Percentiles rank a stretch among this genome's conserved stretches.
Conservation (phyloP, 768 basidiomycete genomes). For the Phaeotremella fagi region DNA sequence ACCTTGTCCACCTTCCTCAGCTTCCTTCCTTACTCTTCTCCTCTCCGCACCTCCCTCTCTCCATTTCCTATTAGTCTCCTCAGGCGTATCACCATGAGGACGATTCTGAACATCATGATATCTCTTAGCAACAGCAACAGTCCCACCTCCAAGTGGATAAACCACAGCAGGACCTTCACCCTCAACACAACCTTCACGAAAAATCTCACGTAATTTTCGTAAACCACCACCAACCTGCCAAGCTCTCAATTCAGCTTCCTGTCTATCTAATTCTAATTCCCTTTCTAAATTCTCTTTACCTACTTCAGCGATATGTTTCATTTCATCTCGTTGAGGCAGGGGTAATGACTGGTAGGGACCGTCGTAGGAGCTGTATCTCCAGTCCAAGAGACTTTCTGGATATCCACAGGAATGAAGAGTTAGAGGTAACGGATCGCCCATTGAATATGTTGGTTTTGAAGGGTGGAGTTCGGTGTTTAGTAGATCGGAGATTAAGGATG, state of each 20-base stretch:
- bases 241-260: constrained; percentile 48
- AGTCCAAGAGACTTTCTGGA: constrained; percentile 59
- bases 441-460: constrained; percentile 79
- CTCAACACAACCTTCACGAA: constrained; percentile 52
- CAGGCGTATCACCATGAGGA: constrained; percentile 64
- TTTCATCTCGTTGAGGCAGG: constrained; percentile 12
- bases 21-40: constrained; percentile 16
- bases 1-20: too few species aligned
- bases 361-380: constrained; percentile 61
- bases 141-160: constrained; percentile 69
- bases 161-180: constrained; percentile 50
- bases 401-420: constrained; percentile 89
- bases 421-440: constrained; percentile 86
- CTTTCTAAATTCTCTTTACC: constrained; percentile 29
- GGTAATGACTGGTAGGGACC: constrained; percentile 24
- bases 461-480: constrained; percentile 58
- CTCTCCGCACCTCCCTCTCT: constrained; percentile 53
- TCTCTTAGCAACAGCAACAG: constrained; percentile 57
- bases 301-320: constrained; percentile 11
- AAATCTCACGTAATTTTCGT: constrained; percentile 60
- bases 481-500: constrained; percentile 64
- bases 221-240: constrained; percentile 64
- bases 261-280: constrained; percentile 18
- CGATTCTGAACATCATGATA: constrained; percentile 67
- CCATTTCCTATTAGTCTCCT: constrained; percentile 75